A percentile compares a stretch with the other conserved stretches of the same genome.
Conservation (phyloP, 257 asterid species). For the Henckelia pumila region DNA sequence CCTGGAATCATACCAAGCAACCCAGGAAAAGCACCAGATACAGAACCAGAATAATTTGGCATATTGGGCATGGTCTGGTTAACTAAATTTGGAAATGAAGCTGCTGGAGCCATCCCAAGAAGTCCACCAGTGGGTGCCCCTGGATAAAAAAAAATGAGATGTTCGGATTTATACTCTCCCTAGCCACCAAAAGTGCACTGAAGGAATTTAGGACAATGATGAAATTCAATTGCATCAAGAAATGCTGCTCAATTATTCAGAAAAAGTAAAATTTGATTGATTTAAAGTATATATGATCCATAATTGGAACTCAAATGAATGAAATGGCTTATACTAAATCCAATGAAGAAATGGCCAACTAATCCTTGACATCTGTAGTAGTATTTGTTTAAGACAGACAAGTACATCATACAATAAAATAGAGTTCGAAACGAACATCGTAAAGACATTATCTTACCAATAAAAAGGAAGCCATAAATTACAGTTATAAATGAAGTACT, state of each 20-base stretch:
- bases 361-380: too few relatives aligned
- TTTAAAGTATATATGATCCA: neutral
- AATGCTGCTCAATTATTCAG: neutral
- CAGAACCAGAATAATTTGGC: conserved; percentile 96
- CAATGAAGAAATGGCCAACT: neutral
- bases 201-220: neutral
- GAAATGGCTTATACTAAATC: neutral
- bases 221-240: neutral
- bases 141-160: conserved; percentile 32
- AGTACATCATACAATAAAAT: too few relatives aligned
- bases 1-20: conserved; percentile 98
- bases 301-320: neutral
- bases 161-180: conserved; percentile 18
- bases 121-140: conserved; percentile 86
- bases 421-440: too few relatives aligned
- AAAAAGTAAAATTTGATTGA: too few relatives aligned
- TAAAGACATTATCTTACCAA: neutral
- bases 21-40: conserved; percentile 91
- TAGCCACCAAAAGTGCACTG: conserved; percentile 15
- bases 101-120: conserved; percentile 69
- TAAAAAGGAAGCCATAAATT: neutral
- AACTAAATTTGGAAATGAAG: conserved; percentile 71
- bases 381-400: neutral
- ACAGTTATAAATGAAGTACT: conserved; percentile 1
- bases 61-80: conserved; percentile 99